Percentiles rank a stretch among this genome's conserved stretches.
Evolutionary conservation across 768 basidiomycete species (phyloP).

Genomic region (Auriculariales sp.): DNA sequence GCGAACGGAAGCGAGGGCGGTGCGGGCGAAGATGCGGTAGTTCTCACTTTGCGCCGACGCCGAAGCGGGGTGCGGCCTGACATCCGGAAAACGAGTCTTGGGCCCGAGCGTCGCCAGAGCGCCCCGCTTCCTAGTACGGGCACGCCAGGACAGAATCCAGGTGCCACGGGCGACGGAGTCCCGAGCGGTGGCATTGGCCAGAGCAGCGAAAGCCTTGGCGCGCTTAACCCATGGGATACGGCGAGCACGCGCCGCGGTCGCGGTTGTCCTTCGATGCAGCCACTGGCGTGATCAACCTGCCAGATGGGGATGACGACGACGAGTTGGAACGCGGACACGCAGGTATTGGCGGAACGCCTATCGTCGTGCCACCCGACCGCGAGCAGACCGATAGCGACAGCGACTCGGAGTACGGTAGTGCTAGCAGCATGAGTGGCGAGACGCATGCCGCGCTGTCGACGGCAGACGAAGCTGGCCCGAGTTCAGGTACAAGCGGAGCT

Average conservation of each 20-base stretch:
- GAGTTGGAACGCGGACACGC: background rate
- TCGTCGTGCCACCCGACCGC: too few relatives aligned
- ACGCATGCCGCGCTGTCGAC: constrained; percentile 2
- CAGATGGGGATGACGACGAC: constrained; percentile 42
- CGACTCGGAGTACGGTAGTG: constrained; percentile 1
- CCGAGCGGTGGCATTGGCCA: too few relatives aligned
- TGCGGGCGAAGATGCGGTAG: constrained; percentile 39
- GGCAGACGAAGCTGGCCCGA: background rate
- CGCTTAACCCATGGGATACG: background rate
- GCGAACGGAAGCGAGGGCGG: constrained; percentile 12
- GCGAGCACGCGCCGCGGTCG: background rate
- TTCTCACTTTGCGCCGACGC: constrained; percentile 67
- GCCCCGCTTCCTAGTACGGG: background rate
- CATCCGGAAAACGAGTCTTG: constrained; percentile 9
- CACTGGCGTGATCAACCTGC: constrained; percentile 78
- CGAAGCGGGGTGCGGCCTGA: constrained; percentile 36
- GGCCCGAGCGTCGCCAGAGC: constrained; percentile 1
- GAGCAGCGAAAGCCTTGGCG: too few relatives aligned
- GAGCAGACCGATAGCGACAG: constrained; percentile 13
- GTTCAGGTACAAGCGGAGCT: background rate
- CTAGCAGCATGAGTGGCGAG: constrained; percentile 8
- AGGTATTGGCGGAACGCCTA: background rate
- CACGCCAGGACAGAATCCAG: too few relatives aligned
- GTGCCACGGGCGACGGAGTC: too few relatives aligned
- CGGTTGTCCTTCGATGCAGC: constrained; percentile 72